phyloP scores from a whole-genome alignment of 2,329 filamentous ascomycete genomes.

The Monilinia polystroma region DNA sequence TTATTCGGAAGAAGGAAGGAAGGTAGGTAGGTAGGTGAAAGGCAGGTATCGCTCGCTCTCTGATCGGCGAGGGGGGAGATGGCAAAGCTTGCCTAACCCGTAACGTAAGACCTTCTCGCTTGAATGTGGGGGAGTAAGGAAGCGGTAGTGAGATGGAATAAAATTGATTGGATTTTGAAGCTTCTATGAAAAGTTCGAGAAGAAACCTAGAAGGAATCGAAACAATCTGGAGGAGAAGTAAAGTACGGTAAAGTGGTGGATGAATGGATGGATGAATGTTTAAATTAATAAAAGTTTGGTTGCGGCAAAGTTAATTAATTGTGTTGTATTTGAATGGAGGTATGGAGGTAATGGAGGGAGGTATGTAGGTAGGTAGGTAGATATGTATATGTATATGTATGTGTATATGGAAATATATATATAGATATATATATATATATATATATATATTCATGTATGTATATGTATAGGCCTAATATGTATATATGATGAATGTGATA shows the following conservation, averaged over 20 bases:
- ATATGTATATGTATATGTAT: too few species aligned
- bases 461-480: too few species aligned
- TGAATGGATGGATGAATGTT: background rate
- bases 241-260: background rate
- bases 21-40: background rate
- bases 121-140: slow-evolving; percentile 9
- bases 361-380: too few species aligned
- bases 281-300: background rate
- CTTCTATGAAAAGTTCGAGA: slow-evolving; percentile 22
- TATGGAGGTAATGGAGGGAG: too few species aligned
- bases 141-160: slow-evolving; percentile 17
- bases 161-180: slow-evolving; percentile 18
- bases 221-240: background rate
- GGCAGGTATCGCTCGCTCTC: background rate
- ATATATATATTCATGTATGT: too few species aligned
- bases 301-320: background rate
- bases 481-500: too few species aligned
- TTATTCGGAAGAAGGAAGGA: background rate
- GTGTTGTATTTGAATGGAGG: background rate
- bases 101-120: slow-evolving; percentile 20
- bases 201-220: slow-evolving; percentile 24
- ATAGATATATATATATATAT: too few species aligned
- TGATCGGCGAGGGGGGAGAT: slow-evolving; percentile 20
- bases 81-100: slow-evolving; percentile 18
- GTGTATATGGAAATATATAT: too few species aligned